Evolutionary conservation across 257 asterid species (phyloP), one percentile per base, ranked within the genome.

Genomic region (Solanum pennellii): DNA sequence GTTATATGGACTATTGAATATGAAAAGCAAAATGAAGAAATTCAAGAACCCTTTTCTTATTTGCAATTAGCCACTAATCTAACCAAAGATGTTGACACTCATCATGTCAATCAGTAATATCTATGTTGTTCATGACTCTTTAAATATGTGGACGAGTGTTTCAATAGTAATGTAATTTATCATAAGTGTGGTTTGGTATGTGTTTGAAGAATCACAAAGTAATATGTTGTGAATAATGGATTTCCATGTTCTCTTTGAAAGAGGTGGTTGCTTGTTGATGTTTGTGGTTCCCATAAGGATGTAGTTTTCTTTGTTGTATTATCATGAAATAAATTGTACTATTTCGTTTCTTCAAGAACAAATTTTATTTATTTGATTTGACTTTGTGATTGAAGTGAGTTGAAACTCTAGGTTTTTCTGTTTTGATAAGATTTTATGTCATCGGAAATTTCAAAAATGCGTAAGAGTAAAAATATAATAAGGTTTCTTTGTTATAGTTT

Each of bases 1-100:
- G 90, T 82, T 9, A 23, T 88, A 15, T 88, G 89, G 90, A 88
- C 90, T 31, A 7, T 86, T 8, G 89, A 89, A 21, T 71, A 82
- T 14, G 90, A 72, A 79, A 89, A 82, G 82, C 23, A 16, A 1
- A 72, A 82, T 18, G 84, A 41, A 21, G 18, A n/a, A 10, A 66
- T 89, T 41, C 62, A 60, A 11, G 80, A 89, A 44, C 89, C 89
- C 80, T 72, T 72, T 14, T 9, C 1, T 72, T 72, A 72, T 37
- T 72, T 72, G 80, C 47, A 72, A 1, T 72, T 72, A 9, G 45
- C 27, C 2, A 23, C 39, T 72, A 72, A 72, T 72, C 0, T 72
- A 7, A 72, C 80, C 80, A 72, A 72, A 72, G 80, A 72, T 72
- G 27, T 72, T 2, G 80, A 72, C 27, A 7, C 27, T 1, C 29